Conservation (phyloP, 2,329 filamentous ascomycete species). For the Colletotrichum sp. region DNA sequence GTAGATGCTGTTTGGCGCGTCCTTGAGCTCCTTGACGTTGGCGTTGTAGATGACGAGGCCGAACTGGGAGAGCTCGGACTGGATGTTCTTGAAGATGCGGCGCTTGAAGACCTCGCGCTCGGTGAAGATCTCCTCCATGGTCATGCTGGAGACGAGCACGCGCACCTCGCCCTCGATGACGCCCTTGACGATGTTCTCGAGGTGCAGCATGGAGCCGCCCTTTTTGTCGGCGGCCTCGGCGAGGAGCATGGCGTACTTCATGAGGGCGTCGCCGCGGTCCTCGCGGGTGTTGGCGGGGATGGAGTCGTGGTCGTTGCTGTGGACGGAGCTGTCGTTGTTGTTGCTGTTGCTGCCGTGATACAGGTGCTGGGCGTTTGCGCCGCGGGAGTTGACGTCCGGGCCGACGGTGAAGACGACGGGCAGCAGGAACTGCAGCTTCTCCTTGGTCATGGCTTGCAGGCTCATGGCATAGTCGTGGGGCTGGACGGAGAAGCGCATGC, state of each 20-base stretch:
- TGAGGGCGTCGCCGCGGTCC: constrained; percentile 66
- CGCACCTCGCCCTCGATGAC: constrained; percentile 90
- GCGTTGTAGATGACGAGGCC: constrained; percentile 75
- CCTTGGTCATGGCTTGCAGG: constrained; percentile 86
- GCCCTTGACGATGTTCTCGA: constrained; percentile 86
- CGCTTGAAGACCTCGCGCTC: constrained; percentile 79
- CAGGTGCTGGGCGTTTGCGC: constrained; percentile 42
- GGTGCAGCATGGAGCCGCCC: constrained; percentile 58
- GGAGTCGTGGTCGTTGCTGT: constrained; percentile 20
- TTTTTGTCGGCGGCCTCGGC: constrained; percentile 67
- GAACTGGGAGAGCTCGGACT: constrained; percentile 81
- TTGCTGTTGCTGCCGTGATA: not conserved
- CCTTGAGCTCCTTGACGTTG: constrained; percentile 87
- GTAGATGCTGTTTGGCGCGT: constrained; percentile 82
- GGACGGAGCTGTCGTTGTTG: constrained; percentile 9
- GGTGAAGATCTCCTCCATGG: constrained; percentile 90
- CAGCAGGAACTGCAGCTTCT: constrained; percentile 83
- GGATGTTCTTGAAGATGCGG: constrained; percentile 76
- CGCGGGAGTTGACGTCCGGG: constrained; percentile 71
- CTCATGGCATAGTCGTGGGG: constrained; percentile 85
- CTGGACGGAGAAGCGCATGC: constrained; percentile 65
- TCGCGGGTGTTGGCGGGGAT: constrained; percentile 39
- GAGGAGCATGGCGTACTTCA: constrained; percentile 83
- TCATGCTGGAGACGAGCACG: constrained; percentile 84
- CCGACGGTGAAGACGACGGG: constrained; percentile 88